Evolutionary conservation across 1,284 basidiomycete genomes (phyloP), one percentile per base, ranked within the genome.

Genomic region (Leccinum subrobustum): DNA sequence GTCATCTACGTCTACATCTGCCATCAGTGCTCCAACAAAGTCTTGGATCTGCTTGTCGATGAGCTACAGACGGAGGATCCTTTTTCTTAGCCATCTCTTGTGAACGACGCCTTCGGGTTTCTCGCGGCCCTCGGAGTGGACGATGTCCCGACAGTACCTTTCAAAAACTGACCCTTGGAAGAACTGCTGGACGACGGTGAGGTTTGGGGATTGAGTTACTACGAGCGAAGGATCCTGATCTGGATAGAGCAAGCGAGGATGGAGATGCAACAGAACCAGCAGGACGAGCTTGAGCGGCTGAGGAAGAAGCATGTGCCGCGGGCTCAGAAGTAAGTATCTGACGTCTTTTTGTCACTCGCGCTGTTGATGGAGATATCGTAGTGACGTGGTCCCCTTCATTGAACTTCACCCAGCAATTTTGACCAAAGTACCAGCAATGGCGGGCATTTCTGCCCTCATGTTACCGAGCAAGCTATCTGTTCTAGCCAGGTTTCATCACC

Each of bases 181-280:
- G 65, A 60, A 3, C 74, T 86, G 4, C 68, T 81, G 0, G 62
- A 65, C 0, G 65, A 71, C 2, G 70, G 63, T 1, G 65, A 76
- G 8, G 67, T 83, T 25, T 86, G 84, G 84, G 52, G 37, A 0
- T 75, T 82, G 71, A 81, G 79, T 9, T 56, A 42, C 7, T 5
- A 37, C 0, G 83, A 86, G 64, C 78, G 84, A 7, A 51, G 61
- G 2, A 60, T 52, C 1, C 29, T 29, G 29, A 29, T 29, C 29
- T 29, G 29, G 29, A 29, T 29, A 29, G 68, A 72, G 16, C 57
- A 70, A 54, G 68, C 72, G 16, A 68, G 72, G 3, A 61, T 66
- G 3, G 56, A 63, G 5, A 55, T 71, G n/a, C 74, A 78, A 52
- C 62, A 73, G 9, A 71, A 66, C 7, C 74, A 79, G 42, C 69